Conservation (phyloP, 495 filamentous ascomycete genomes). For the Aspergillus hancockii region DNA sequence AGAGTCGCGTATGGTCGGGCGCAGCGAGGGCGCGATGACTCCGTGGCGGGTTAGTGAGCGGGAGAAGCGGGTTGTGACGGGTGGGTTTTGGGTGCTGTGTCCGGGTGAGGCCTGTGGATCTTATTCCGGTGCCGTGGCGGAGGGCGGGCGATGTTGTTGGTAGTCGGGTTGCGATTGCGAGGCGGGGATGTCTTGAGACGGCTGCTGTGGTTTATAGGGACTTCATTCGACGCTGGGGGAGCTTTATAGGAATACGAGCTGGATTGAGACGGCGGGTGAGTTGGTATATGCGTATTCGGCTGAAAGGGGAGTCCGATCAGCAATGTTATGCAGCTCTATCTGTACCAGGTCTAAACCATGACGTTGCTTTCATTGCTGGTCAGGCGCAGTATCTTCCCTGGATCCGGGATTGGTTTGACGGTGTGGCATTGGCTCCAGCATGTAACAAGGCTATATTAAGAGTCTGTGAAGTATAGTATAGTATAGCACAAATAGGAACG, state of each 20-base stretch:
- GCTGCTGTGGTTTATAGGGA: neutral
- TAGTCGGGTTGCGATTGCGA: slow-evolving; percentile 1
- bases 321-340: neutral
- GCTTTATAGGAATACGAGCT: slow-evolving; percentile 11
- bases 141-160: slow-evolving; percentile 2
- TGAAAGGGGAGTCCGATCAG: slow-evolving; percentile 2
- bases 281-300: neutral
- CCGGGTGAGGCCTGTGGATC: slow-evolving; percentile 6
- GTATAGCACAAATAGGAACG: no score
- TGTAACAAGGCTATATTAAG: slow-evolving; percentile 4
- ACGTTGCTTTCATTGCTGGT: slow-evolving; percentile 4
- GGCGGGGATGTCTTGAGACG: slow-evolving; percentile 4
- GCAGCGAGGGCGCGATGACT: slow-evolving; percentile 12
- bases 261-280: slow-evolving; percentile 5
- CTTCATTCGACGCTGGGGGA: slow-evolving; percentile 7
- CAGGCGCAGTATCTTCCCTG: slow-evolving; percentile 10
- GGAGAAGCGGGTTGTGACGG: neutral
- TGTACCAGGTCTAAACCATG: slow-evolving; percentile 11
- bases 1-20: slow-evolving; percentile 9
- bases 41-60: slow-evolving; percentile 8
- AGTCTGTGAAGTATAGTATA: no score
- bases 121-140: slow-evolving; percentile 5
- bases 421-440: neutral
- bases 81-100: slow-evolving; percentile 16
- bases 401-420: slow-evolving; percentile 14